A percentile compares a stretch with the other conserved stretches of the same genome.
phyloP scores from a whole-genome alignment of 768 basidiomycete genomes.

The Mycena alexandri region DNA sequence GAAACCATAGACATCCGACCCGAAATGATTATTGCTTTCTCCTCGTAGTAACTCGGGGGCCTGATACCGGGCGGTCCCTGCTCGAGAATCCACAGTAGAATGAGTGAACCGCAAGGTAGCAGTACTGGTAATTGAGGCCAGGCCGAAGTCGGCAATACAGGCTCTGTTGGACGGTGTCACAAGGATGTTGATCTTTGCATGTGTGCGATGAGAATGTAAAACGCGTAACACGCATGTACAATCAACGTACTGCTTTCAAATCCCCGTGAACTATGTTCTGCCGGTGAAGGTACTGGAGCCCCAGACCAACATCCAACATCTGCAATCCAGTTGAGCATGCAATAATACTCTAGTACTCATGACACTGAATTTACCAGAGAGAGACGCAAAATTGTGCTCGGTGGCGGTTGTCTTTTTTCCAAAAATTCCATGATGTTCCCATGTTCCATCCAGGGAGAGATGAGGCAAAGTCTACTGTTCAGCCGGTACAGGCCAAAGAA shows the following conservation, averaged over 20 bases:
- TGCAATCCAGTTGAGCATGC: not conserved
- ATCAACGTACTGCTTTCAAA: not conserved
- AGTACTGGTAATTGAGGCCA: too few relatives aligned
- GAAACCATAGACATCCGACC: not conserved
- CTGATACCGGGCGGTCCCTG: too few relatives aligned
- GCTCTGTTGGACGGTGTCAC: too few relatives aligned
- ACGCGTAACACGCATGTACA: too few relatives aligned
- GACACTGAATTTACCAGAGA: constrained; percentile 3
- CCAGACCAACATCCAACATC: constrained; percentile 32
- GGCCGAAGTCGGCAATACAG: too few relatives aligned
- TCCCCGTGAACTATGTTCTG: constrained; percentile 31
- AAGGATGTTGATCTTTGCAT: too few relatives aligned
- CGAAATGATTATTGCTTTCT: not conserved
- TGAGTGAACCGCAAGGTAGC: too few relatives aligned
- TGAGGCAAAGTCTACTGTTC: constrained; percentile 36
- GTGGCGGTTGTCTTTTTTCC: too few relatives aligned
- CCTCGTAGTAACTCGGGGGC: not conserved
- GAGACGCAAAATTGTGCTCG: too few relatives aligned
- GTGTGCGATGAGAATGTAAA: too few relatives aligned
- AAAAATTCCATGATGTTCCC: constrained; percentile 36
- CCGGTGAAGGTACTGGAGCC: constrained; percentile 35
- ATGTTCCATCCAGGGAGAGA: constrained; percentile 47
- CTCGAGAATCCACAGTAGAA: too few relatives aligned
- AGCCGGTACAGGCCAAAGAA: constrained; percentile 39
- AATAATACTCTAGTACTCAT: too few relatives aligned